phyloP scores from a whole-genome alignment of 164 flowering plant species.

The Magnolia kwangsiensis region DNA sequence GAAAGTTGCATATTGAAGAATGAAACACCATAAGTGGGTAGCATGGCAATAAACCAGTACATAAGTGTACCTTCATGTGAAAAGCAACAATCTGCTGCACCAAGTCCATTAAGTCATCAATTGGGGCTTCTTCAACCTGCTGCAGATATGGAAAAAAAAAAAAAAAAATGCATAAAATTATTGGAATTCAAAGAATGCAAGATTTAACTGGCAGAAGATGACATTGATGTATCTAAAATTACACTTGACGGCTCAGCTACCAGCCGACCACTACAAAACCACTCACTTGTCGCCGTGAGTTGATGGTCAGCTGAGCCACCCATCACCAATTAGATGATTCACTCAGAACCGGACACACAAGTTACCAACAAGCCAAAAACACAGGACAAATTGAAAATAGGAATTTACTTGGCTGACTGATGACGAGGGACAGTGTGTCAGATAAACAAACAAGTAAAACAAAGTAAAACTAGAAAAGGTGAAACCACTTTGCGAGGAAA shows the following conservation, averaged over 20 bases:
- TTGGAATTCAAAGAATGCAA: background rate
- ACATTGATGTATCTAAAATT: background rate
- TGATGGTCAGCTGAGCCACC: background rate
- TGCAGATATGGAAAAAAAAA: background rate
- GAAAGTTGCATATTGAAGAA: background rate
- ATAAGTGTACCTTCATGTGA: slow-evolving; percentile 76
- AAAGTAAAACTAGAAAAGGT: too few relatives aligned
- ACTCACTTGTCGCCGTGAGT: background rate
- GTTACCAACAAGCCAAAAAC: too few relatives aligned
- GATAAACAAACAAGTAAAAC: too few relatives aligned
- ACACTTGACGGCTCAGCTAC: background rate
- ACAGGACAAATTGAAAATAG: too few relatives aligned
- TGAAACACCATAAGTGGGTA: too few relatives aligned
- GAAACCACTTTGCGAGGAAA: too few relatives aligned
- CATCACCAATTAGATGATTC: too few relatives aligned
- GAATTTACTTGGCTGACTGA: too few relatives aligned
- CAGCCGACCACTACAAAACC: background rate
- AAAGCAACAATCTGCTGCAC: slow-evolving; percentile 93
- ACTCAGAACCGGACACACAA: too few relatives aligned
- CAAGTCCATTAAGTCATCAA: slow-evolving; percentile 88
- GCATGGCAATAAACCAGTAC: background rate
- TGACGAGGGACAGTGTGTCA: too few relatives aligned
- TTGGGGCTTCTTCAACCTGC: slow-evolving; percentile 67
- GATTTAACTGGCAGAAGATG: background rate
- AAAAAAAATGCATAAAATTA: background rate